Base-by-base conservation (phyloP, 2,329 filamentous ascomycete genomes). In the Fusarium anguioides region DNA sequence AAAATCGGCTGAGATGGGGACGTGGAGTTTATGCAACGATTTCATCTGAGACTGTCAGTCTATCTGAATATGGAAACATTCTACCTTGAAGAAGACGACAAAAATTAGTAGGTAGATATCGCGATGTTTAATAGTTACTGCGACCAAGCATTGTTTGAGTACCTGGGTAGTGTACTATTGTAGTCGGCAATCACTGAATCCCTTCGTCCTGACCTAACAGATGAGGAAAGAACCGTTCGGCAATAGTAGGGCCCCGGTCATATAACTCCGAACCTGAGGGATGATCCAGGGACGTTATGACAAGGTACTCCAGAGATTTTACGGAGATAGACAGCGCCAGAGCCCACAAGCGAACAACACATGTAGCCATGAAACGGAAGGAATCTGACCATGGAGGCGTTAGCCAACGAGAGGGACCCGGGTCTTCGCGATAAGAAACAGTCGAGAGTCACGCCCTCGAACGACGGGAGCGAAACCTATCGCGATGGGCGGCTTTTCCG, bases 371-470 rank as follows among this genome's bases (percentile, higher is more conserved):
- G 60, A 29, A 69, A 52, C 50, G 57, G 57, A 54, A 47, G 36
- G 53, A 63, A 74, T 74, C 71, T 70, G 72, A 57, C 66, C 71
- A 74, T 70, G 42, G 66, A 67, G 68, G 68, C 70, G 68, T 52
- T 60, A 52, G 42, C 44, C 44, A 57, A 57, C 56, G 47, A 56
- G 64, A 57, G 57, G 48, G 60, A 68, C 62, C 71, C 71, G 71
- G 71, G 62, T 64, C 66, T 68, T 69, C 61, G 56, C 65, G 65
- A 68, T 66, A 65, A 69, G 66, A 50, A 68, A 66, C 54, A 59
- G 60, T 51, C 60, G 50, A 69, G 56, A 45, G 35, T 45, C 36
- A 50, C 36, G 20, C 48, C 24, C 53, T 67, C 64, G 64, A 67
- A 66, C 51, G 60, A 68, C 49, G n/a, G 33, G 33, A 53, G 31